A percentile compares a stretch with the other conserved stretches of the same genome.
These are phyloP conservation scores for Penicillium steckii DNA, from an alignment of 495 filamentous ascomycete species.

Conservation along the genomic window DNA sequence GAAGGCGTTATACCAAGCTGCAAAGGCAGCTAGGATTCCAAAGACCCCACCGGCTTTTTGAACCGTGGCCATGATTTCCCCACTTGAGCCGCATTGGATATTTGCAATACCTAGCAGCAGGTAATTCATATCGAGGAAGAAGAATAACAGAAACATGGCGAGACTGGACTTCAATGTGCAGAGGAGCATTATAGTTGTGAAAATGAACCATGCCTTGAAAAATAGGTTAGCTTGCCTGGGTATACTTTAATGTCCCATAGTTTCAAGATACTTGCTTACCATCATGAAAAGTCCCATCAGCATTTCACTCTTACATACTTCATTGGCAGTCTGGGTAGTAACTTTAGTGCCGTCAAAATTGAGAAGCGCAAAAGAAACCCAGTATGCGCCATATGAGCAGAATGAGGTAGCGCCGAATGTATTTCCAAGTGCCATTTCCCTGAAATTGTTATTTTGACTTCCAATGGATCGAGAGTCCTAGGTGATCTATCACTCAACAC, in stretches of 20 bases:
- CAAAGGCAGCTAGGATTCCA: conserved; percentile 74
- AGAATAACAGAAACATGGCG: conserved; percentile 85
- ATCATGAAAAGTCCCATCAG: conserved; percentile 77
- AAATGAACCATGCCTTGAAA: conserved; percentile 78
- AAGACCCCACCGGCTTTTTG: conserved; percentile 74
- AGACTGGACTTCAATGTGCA: conserved; percentile 83
- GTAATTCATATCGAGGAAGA: conserved; percentile 72
- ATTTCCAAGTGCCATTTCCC: conserved; percentile 91
- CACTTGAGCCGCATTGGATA: conserved; percentile 42
- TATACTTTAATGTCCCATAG: neutral
- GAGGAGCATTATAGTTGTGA: conserved; percentile 75
- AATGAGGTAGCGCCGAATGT: conserved; percentile 93
- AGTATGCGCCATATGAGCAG: conserved; percentile 89
- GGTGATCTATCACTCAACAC: neutral
- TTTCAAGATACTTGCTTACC: conserved; percentile 31
- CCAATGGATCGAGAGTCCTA: neutral
- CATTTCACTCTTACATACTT: conserved; percentile 43
- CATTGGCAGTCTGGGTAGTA: conserved; percentile 42
- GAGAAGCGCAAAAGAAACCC: conserved; percentile 78
- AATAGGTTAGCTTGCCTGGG: neutral
- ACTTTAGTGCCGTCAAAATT: conserved; percentile 59
- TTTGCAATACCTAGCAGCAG: conserved; percentile 72
- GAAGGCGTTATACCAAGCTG: conserved; percentile 87
- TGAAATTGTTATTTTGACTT: conserved; percentile 24
- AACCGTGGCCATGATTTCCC: conserved; percentile 41